Base-by-base conservation (phyloP, 768 basidiomycete genomes). In the Candolleomyces eurysporus region DNA sequence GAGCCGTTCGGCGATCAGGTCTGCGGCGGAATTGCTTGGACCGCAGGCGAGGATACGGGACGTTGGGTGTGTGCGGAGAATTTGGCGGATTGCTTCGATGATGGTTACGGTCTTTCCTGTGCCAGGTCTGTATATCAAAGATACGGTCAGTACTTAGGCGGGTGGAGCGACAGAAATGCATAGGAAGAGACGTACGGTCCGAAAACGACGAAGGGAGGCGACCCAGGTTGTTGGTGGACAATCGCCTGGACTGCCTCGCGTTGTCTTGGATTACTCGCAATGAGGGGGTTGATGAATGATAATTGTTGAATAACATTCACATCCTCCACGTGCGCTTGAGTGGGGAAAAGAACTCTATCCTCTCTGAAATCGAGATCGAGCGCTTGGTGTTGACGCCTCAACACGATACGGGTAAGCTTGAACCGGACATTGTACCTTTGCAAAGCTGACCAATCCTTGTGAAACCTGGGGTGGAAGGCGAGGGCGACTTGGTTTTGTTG, bases 31-130 rank as follows among this genome's bases (percentile, higher is more conserved):
- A 68, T 88, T 88, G 66, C 84, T 85, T 0, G 87, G 87, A 4
- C 87, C 86, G 58, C 84, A 86, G 0, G 81, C 86, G 3, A 88
- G 75, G 32, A 88, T 74, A 17, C 71, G 76, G 0, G 82, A 74
- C 0, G 66, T 58, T 0, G 80, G 77, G 54, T 79, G 68, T 3
- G 56, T 60, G 2, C 59, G 59, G 4, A 86, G 71, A 3, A 88
- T 64, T 66, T 88, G 87, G 0, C 69, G 73, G 21, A 88, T 87
- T 0, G 84, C 79, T 68, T 88, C 87, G 1, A 87, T 78, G 11
- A 84, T 75, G 0, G 85, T 87, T 19, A 88, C 79, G 0, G 87
- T 89, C 71, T 89, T 89, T 1, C 88, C 88, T 0, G 88, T 89
- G 7, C 85, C 85, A 4, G 85, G 85, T 11, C 85, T 85, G 52